Evolutionary conservation across 2,329 filamentous ascomycete genomes (phyloP), one percentile per base, ranked within the genome.

Genomic region (Calonectria leucothoes): DNA sequence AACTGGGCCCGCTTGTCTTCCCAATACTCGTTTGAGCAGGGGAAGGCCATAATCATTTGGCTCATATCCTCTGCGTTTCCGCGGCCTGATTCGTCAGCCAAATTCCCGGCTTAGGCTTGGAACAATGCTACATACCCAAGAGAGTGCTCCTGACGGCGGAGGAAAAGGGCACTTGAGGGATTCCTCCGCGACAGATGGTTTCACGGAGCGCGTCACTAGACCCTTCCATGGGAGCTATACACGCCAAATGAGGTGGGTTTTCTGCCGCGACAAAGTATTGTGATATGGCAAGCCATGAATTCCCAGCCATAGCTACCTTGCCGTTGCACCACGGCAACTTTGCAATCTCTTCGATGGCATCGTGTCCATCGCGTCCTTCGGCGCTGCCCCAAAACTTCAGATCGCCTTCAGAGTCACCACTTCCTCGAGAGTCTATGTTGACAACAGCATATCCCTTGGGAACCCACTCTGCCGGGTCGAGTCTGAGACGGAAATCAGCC

Each of bases 251-350:
- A 7, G 65, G 65, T 7, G 65, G 65, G 12, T 57, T 42, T 35
- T 37, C 8, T 20, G 65, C 65, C 8, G 65, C 48, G 6, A 68
- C 42, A 33, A 29, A 33, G 25, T 52, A 68, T 27, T 68, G 49
- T 1, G n/a, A 45, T 25, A 68, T 59, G 10, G 65, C 65, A 29
- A 57, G 35, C 27, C 52, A 68, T 4, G 65, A 68, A 12, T 45
- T 48, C 12, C 65, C 65, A 20, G 37, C 48, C 23, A 59, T 7
- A 0, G 49, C 35, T 29, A 68, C 51, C 6, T 68, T 68, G 6
- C 65, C 65, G 15, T 59, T 68, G 65, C 33, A 68, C 65, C 65
- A 68, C 7, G 49, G 35, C 25, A 42, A 15, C 35, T 35, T 57
- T 6, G 49, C 65, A 12, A 55, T n/a, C 35, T 52, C 37, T 33